Base-by-base conservation (phyloP, 345 rosid genomes). In the Aquilaria malaccensis region DNA sequence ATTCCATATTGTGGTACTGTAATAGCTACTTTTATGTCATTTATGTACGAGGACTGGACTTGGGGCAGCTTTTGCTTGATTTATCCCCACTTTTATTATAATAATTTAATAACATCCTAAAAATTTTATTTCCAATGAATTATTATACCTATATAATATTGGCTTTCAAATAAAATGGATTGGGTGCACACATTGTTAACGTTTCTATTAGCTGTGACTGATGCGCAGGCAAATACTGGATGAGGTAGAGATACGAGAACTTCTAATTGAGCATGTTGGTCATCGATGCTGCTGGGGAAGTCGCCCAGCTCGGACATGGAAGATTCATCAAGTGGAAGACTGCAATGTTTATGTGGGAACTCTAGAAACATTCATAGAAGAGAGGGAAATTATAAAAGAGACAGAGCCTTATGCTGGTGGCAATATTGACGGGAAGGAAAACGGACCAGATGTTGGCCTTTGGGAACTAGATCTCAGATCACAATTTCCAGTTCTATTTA, bases 221-320 rank as follows among this genome's bases (percentile, higher is more conserved):
- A 11, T 32, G 13, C 65, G 67, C 71, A 94, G 97, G 87, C 87
- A 82, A 80, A 65, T 74, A 61, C 74, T 94, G 72, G 99, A 90
- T 76, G 99, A 86, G 78, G 84, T 90, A 56, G 97, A 90, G 71
- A 90, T 90, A 71, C 79, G 95, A 45, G 96, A 88, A 73, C 80
- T 94, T 71, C 96, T 94, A n/a, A 85, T 94, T 60, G 95, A 90
- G 69, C 95, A 88, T 65, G 84, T 94, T 10, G 96, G 93, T 33
- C 99, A 90, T 65, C 90, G 86, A 54, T 94, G 96, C 58, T 94
- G 99, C 76, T 90, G 97, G 97, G 99, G 97, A 67, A 94, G 99
- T 65, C 93, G 84, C 62, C 99, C 95, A 32, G 93, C 99, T 79
- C 85, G 99, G 47, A 80, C 96, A 3, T 94, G 99, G 97, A 94